Percentiles rank a stretch among this genome's conserved stretches.
phyloP scores from a whole-genome alignment of 179 eudicot species.

The Corrigiola litoralis region DNA sequence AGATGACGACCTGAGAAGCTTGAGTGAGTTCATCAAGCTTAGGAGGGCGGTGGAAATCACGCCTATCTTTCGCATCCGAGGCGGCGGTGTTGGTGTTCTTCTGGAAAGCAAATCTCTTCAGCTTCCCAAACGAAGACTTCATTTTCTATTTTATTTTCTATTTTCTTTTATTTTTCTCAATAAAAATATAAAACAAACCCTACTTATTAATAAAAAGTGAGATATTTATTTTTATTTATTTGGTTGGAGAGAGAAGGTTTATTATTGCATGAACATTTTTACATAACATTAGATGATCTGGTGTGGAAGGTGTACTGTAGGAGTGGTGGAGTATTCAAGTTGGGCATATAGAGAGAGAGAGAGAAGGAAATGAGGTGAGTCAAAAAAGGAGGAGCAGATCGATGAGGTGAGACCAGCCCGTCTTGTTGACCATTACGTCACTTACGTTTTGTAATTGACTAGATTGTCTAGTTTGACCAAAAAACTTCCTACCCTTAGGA shows the following conservation, averaged over 20 bases:
- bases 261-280: no score
- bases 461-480: no score
- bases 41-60: conserved; percentile 37
- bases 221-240: not conserved
- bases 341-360: not conserved
- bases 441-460: no score
- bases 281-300: not conserved
- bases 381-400: conserved; percentile 9
- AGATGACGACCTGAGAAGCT: conserved; percentile 57
- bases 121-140: conserved; percentile 69
- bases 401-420: no score
- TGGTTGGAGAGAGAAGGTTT: not conserved
- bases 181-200: not conserved
- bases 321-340: not conserved
- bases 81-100: conserved; percentile 19
- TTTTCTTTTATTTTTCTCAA: no score
- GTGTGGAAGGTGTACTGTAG: conserved; percentile 3
- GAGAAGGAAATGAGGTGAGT: conserved; percentile 1
- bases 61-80: conserved; percentile 45
- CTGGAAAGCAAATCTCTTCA: conserved; percentile 54
- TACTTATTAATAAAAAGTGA: not conserved
- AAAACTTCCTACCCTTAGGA: no score
- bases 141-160: conserved; percentile 18
- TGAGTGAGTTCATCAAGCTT: conserved; percentile 56
- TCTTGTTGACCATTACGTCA: no score